These are phyloP conservation scores for Phaffia tasmanica DNA, from an alignment of 768 basidiomycete species.

Conservation along the genomic window DNA sequence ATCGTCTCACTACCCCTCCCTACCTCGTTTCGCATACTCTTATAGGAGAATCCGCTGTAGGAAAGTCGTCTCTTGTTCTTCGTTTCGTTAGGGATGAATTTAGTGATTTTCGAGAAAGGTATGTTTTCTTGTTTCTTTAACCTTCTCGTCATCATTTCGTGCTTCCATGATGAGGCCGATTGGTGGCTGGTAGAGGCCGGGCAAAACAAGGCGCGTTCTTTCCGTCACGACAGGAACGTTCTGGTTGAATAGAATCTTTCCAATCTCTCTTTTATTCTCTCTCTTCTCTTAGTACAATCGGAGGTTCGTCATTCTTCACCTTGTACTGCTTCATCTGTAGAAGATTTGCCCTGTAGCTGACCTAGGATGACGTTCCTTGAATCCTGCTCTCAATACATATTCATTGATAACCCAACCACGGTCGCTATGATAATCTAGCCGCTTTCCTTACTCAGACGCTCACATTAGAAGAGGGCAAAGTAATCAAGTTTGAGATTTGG, in stretches of 20 bases:
- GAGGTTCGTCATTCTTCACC: conserved; percentile 1
- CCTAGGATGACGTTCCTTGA: background rate
- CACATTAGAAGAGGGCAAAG: conserved; percentile 71
- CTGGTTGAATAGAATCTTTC: background rate
- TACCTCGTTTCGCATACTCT: background rate
- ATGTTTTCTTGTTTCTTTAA: conserved; percentile 12
- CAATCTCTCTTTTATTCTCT: conserved; percentile 5
- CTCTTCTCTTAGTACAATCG: conserved; percentile 17
- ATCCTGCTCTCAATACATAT: conserved; percentile 1
- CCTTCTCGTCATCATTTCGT: conserved; percentile 4
- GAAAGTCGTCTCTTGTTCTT: conserved; percentile 82
- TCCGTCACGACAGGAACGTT: background rate
- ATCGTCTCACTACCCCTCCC: background rate
- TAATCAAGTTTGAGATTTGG: conserved; percentile 67
- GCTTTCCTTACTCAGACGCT: conserved; percentile 99
- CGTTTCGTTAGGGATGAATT: conserved; percentile 67
- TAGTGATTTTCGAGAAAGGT: conserved; percentile 37
- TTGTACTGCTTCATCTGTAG: background rate
- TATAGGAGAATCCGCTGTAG: conserved; percentile 90
- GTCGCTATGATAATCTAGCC: conserved; percentile 43
- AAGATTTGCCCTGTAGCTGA: background rate
- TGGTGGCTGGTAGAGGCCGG: conserved; percentile 28
- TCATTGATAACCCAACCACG: too few species aligned
- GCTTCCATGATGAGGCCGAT: conserved; percentile 34
- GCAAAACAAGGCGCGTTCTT: background rate